Base-by-base conservation (phyloP, 23 red algal genomes). In the Gracilaria gracilis region DNA sequence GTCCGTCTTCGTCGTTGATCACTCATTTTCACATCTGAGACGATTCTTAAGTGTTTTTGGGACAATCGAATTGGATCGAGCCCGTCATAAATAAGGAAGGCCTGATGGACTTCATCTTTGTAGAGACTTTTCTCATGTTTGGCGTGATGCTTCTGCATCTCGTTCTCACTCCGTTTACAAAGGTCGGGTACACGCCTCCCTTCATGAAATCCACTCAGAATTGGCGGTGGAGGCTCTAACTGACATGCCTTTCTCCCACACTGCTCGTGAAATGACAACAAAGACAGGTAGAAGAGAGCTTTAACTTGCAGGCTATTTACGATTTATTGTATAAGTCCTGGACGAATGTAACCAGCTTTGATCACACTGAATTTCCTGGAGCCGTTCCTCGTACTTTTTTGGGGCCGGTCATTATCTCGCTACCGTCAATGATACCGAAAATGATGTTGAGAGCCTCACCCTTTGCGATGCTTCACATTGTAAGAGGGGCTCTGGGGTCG, bases 281-380 rank as follows among this genome's bases (percentile, higher is more conserved):
- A 82, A 11, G 33, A 51, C 77, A 98, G 91, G 96, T 98, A 27
- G 94, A 99, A 59, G 97, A 99, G 89, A 89, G 88, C 42, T 95
- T 96, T 54, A 95, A 96, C 49, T 39, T 96, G 24, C 97, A 99
- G 75, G 94, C 94, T 9, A 73, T 81, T 21, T 91, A 89, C 80
- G 97, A 99, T 38, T 40, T 96, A 27, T 65, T 96, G 34, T 86
- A 92, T 67, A 88, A 86, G 38, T 67, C 78, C 1, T 84, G 71
- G 80, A 29, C 27, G 0, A 31, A 80, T 25, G 50, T 95, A 20
- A 80, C 84, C 1, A 86, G 46, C 34, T 96, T 95, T 83, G 93
- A 98, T 81, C 97, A 98, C 81, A 53, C 84, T 61, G 37, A 82
- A 17, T 95, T 95, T 64, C 93, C 97, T 20, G 93, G 97, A 28